Evolutionary conservation across 345 rosid species (phyloP).

Genomic region (Euphorbia peplus): DNA sequence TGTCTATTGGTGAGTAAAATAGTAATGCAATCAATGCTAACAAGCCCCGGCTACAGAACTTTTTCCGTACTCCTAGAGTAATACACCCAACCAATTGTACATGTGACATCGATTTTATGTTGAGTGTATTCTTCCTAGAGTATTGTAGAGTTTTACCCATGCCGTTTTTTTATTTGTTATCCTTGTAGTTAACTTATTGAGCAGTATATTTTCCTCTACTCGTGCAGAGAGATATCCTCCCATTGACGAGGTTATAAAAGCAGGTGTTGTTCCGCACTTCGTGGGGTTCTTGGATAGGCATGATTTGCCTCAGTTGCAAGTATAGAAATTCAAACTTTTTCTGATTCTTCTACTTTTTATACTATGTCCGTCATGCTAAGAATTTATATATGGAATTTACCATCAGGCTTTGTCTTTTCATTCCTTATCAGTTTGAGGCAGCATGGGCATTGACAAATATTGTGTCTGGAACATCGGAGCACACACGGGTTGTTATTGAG

Average conservation of each 20-base stretch:
- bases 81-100: no score
- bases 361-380: background rate
- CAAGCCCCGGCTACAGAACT: background rate
- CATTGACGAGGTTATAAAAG: constrained; percentile 80
- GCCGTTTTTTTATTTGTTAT: background rate
- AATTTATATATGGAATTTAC: constrained; percentile 4
- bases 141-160: no score
- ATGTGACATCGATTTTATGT: no score
- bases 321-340: constrained; percentile 15
- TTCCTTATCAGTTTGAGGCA: constrained; percentile 65
- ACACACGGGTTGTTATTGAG: constrained; percentile 76
- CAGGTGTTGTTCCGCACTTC: constrained; percentile 70
- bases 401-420: constrained; percentile 14
- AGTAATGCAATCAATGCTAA: background rate
- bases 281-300: constrained; percentile 78
- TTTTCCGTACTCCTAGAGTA: no score
- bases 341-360: background rate
- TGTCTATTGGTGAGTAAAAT: constrained; percentile 57
- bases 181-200: background rate
- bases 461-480: constrained; percentile 87
- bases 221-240: constrained; percentile 78
- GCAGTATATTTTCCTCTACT: background rate
- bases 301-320: constrained; percentile 77
- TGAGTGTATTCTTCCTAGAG: no score
- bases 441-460: constrained; percentile 93